Evolutionary conservation across 768 basidiomycete species (phyloP), one percentile per base, ranked within the genome.

Genomic region (Kwoniella sp.): DNA sequence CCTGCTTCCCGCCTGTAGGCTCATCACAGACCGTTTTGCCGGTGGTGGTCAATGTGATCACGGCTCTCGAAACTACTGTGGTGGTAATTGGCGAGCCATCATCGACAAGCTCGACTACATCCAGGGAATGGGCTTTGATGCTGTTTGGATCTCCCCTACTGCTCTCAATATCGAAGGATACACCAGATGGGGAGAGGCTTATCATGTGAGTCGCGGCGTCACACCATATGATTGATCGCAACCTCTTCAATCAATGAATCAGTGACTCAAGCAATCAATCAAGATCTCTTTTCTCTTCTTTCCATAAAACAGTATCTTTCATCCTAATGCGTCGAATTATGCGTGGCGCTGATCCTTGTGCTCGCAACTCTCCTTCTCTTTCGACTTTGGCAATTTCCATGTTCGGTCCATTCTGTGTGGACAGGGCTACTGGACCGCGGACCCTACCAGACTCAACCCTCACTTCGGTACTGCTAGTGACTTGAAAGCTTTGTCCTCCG

Each of bases 1-100:
- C 40, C 6, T 22, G 22, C 12, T 47, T 46, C 37, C 15, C 33
- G 7, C 29, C 22, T 6, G 29, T 57, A 74, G 74, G 54, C 56
- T 81, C 54, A 53, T 81, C 47, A 80, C 79, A 0, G 80, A 81
- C 60, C 77, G 80, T 15, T 81, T 80, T 68, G 79, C 79, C 2
- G 65, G 59, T 36, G 66, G 59, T 40, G 67, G 68, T 10, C 68
- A 72, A 37, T 64, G 78, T 64, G 57, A 76, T 50, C 30, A 57
- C 27, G 61, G 50, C 12, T 64, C 62, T 30, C 59, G 72, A 26
- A 58, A 25, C 2, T 80, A 77, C 65, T 80, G 79, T 58, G 79
- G 79, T 22, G 79, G 79, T 9, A 77, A 65, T 1, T 80, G 68
- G 66, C 56, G 63, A 29, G 65, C 74, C 1, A 60, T 77, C 58